Conservation (phyloP, 345 rosid genomes). For the Boechera retrofracta region DNA sequence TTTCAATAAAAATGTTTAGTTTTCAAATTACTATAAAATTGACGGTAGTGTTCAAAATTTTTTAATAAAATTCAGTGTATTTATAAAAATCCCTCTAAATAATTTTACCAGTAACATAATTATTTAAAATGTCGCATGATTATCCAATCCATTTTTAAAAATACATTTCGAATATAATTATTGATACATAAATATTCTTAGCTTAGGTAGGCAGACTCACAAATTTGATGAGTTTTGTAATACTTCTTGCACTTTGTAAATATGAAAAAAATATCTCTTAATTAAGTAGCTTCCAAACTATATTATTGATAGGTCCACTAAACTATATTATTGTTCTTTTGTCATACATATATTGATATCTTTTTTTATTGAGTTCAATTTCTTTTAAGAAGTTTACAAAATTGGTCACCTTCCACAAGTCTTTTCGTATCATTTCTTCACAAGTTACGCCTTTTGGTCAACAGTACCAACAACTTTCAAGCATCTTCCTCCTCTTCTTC, state of each 20-base stretch:
- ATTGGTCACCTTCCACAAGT: slow-evolving; percentile 35
- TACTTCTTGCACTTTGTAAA: neutral
- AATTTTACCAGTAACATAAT: too few species aligned
- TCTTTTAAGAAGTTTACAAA: slow-evolving; percentile 25
- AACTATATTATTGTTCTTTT: slow-evolving; percentile 34
- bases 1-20: too few species aligned
- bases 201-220: too few species aligned
- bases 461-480: slow-evolving; percentile 37
- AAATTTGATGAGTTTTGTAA: slow-evolving; percentile 1
- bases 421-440: slow-evolving; percentile 24
- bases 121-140: too few species aligned
- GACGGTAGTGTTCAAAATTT: too few species aligned
- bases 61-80: too few species aligned
- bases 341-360: neutral
- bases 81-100: too few species aligned
- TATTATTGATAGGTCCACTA: slow-evolving; percentile 39
- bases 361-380: slow-evolving; percentile 1
- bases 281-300: slow-evolving; percentile 2
- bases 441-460: slow-evolving; percentile 34
- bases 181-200: too few species aligned
- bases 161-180: too few species aligned
- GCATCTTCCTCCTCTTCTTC: slow-evolving; percentile 22
- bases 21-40: too few species aligned
- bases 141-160: too few species aligned
- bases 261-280: neutral